A percentile compares a stretch with the other conserved stretches of the same genome.
Evolutionary conservation across 306 rosid species (phyloP).

Genomic region (Rosa rugosa): DNA sequence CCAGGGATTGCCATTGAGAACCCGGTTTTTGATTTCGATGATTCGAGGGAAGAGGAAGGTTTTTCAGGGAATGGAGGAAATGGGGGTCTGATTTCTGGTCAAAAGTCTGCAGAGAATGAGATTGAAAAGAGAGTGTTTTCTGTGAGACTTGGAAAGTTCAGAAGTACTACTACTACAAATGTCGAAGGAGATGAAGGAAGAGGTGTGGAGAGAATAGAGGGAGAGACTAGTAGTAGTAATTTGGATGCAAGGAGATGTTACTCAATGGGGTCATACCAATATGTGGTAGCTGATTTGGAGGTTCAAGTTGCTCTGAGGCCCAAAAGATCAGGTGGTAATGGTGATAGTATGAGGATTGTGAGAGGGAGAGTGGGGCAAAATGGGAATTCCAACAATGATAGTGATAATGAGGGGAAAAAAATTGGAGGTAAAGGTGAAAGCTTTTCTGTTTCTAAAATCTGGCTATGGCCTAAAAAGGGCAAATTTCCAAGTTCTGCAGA

Average conservation of each 20-base stretch:
- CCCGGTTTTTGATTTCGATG: slow-evolving; percentile 56
- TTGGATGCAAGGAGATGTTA: slow-evolving; percentile 86
- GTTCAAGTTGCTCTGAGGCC: slow-evolving; percentile 64
- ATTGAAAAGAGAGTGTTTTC: slow-evolving; percentile 78
- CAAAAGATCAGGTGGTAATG: slow-evolving; percentile 48
- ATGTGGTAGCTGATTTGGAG: slow-evolving; percentile 83
- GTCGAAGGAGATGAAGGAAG: slow-evolving; percentile 35
- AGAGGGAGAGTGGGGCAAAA: slow-evolving; percentile 49
- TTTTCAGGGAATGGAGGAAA: slow-evolving; percentile 39
- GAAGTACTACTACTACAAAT: slow-evolving; percentile 41
- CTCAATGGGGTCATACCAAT: slow-evolving; percentile 93
- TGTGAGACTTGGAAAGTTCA: slow-evolving; percentile 82
- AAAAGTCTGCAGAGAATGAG: slow-evolving; percentile 53
- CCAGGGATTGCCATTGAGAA: slow-evolving; percentile 62
- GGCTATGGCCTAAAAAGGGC: slow-evolving; percentile 89
- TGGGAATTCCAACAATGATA: slow-evolving; percentile 52
- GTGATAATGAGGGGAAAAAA: slow-evolving; percentile 63
- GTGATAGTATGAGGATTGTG: slow-evolving; percentile 53
- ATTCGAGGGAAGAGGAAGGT: slow-evolving; percentile 50
- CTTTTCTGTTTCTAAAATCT: slow-evolving; percentile 87
- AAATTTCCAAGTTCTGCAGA: slow-evolving; percentile 55
- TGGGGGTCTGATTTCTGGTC: slow-evolving; percentile 30
- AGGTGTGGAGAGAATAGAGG: slow-evolving; percentile 40
- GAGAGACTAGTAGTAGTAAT: slow-evolving; percentile 62
- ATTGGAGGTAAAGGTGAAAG: slow-evolving; percentile 86